Conservation (phyloP, 2,329 filamentous ascomycete genomes). For the Diaporthe destruens region DNA sequence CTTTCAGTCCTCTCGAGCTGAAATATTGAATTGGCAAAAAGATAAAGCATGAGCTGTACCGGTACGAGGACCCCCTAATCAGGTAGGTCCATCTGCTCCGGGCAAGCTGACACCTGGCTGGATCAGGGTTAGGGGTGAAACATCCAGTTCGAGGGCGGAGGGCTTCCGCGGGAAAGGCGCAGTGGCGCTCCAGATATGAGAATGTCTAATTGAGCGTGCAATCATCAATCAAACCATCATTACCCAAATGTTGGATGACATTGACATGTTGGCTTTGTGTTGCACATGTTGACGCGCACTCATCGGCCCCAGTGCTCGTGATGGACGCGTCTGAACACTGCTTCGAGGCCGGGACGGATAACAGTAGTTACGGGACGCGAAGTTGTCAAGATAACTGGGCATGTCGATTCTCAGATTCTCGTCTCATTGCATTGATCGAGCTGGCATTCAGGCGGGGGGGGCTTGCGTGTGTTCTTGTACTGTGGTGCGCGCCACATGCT, state of each 20-base stretch:
- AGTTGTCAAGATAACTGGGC: no score
- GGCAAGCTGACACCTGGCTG: background rate
- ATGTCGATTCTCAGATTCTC: background rate
- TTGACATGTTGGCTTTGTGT: background rate
- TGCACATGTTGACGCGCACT: background rate
- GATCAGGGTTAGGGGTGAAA: constrained; percentile 1
- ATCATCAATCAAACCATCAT: background rate
- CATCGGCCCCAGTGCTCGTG: background rate
- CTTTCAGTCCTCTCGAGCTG: background rate
- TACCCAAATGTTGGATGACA: background rate
- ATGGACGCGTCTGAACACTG: background rate
- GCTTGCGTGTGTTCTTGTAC: background rate
- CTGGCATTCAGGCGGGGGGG: background rate
- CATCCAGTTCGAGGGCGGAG: background rate
- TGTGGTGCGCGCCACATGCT: background rate
- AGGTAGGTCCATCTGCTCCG: no score
- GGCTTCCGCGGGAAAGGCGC: constrained; percentile 7
- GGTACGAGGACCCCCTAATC: no score
- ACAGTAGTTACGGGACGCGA: background rate
- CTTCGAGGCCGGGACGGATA: constrained; percentile 3
- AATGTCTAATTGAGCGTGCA: constrained; percentile 9
- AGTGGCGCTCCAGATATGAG: background rate
- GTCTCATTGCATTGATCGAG: background rate
- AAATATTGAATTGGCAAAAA: background rate
- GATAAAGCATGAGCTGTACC: background rate